A percentile compares a stretch with the other conserved stretches of the same genome.
phyloP scores from a whole-genome alignment of 2,329 filamentous ascomycete genomes.

The Fusarium tjaetaba region DNA sequence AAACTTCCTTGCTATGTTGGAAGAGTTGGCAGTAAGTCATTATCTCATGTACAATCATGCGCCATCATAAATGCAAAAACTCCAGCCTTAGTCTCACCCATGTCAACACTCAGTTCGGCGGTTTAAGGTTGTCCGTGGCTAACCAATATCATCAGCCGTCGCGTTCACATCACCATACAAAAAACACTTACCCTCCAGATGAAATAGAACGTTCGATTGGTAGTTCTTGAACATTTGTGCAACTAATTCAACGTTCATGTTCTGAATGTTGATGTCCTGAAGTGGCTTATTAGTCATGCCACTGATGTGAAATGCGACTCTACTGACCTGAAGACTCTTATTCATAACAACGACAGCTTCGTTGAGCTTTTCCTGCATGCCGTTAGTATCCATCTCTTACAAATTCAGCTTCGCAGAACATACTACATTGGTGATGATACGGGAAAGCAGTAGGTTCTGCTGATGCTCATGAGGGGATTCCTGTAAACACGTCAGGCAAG shows the following conservation, averaged over 20 bases:
- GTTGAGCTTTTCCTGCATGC: constrained; percentile 88
- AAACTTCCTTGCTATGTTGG: background rate
- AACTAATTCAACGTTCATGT: constrained; percentile 98
- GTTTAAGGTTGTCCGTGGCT: constrained; percentile 87
- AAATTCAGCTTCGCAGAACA: constrained; percentile 48
- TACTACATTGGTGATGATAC: constrained; percentile 98
- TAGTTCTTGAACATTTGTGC: constrained; percentile 99
- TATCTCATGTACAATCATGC: constrained; percentile 24
- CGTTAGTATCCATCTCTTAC: background rate
- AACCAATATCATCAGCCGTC: constrained; percentile 11
- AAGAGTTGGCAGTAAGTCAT: background rate
- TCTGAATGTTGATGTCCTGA: constrained; percentile 96
- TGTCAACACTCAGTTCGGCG: constrained; percentile 58
- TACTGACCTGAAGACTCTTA: constrained; percentile 80
- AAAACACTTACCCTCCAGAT: constrained; percentile 80
- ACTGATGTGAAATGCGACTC: background rate
- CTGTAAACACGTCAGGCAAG: constrained; percentile 52
- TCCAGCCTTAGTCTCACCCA: background rate
- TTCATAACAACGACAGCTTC: constrained; percentile 94
- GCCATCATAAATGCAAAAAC: background rate
- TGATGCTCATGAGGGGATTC: constrained; percentile 98
- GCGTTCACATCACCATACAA: too few species aligned
- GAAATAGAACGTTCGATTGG: constrained; percentile 96
- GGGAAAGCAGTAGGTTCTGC: constrained; percentile 90
- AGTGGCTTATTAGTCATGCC: background rate